A percentile compares a stretch with the other conserved stretches of the same genome.
phyloP scores from a whole-genome alignment of 2,329 filamentous ascomycete species.

The Diplocarpon mali region DNA sequence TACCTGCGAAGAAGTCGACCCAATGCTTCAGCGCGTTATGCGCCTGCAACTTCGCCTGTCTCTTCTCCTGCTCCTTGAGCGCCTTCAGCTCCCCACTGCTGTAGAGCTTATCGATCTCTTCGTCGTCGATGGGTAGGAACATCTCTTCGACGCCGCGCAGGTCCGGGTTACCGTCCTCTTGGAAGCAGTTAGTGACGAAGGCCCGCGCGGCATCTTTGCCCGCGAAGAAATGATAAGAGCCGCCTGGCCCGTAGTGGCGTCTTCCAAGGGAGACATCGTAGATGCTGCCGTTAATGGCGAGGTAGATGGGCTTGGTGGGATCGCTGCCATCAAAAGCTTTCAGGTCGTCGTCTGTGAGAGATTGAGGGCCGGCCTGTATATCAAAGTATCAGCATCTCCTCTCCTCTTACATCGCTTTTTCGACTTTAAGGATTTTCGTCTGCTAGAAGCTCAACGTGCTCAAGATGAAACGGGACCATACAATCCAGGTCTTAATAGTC shows the following conservation, averaged over 20 bases:
- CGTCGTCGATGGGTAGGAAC: constrained; percentile 58
- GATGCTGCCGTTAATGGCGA: constrained; percentile 80
- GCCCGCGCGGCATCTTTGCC: constrained; percentile 78
- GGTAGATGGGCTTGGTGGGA: constrained; percentile 66
- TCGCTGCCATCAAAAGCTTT: constrained; percentile 67
- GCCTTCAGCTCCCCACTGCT: constrained; percentile 40
- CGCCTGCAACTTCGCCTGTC: constrained; percentile 53
- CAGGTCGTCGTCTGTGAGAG: constrained; percentile 67
- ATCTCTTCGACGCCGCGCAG: constrained; percentile 79
- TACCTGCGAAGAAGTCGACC: constrained; percentile 72
- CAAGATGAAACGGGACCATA: constrained; percentile 8
- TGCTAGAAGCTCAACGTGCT: neutral
- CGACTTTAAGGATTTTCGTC: neutral
- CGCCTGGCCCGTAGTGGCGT: constrained; percentile 69
- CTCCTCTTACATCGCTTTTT: neutral
- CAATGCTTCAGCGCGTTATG: constrained; percentile 60
- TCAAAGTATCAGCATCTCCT: neutral
- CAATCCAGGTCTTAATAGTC: constrained; percentile 19
- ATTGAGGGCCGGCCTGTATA: constrained; percentile 43
- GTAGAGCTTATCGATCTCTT: constrained; percentile 48
- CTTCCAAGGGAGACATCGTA: constrained; percentile 68
- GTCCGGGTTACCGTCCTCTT: constrained; percentile 66
- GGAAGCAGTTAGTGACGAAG: constrained; percentile 89
- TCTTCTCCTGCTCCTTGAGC: constrained; percentile 50
- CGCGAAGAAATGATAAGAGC: constrained; percentile 77